These are phyloP conservation scores for Monosporascus sp. DNA, from an alignment of 2,329 filamentous ascomycete genomes.

Conservation along the genomic window DNA sequence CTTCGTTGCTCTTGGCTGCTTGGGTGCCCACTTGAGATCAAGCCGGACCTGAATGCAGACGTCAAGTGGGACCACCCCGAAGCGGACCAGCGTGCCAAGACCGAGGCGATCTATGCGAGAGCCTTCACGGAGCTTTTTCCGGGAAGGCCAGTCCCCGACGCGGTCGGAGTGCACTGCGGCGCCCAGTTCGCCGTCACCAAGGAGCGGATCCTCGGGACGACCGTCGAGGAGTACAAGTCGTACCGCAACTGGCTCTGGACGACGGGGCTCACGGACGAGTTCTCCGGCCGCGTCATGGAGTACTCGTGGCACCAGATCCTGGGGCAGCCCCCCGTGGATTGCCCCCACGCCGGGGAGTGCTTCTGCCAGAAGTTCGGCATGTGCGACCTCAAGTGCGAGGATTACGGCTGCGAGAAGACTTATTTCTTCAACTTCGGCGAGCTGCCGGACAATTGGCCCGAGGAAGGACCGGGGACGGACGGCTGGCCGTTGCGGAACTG, in stretches of 20 bases:
- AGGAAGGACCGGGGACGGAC: constrained; percentile 4
- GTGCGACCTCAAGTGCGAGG: constrained; percentile 31
- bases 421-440: constrained; percentile 29
- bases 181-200: constrained; percentile 49
- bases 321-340: constrained; percentile 38
- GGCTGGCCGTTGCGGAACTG: constrained; percentile 8
- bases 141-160: constrained; percentile 26
- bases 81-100: constrained; percentile 34
- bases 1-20: constrained; percentile 43
- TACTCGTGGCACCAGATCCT: constrained; percentile 45
- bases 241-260: constrained; percentile 46
- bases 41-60: constrained; percentile 6
- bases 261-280: constrained; percentile 38
- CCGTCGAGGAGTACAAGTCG: constrained; percentile 39
- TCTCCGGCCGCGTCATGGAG: constrained; percentile 48
- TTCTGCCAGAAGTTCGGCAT: constrained; percentile 54
- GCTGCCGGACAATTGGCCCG: constrained; percentile 8
- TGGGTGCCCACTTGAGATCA: constrained; percentile 33
- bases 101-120: constrained; percentile 16
- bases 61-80: constrained; percentile 8
- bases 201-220: constrained; percentile 35
- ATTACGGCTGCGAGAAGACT: constrained; percentile 39
- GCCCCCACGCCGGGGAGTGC: constrained; percentile 46
- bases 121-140: constrained; percentile 19
- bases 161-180: constrained; percentile 43